A percentile compares a stretch with the other conserved stretches of the same genome.
Evolutionary conservation across 768 basidiomycete species (phyloP).

Genomic region (Lentinula sp.): DNA sequence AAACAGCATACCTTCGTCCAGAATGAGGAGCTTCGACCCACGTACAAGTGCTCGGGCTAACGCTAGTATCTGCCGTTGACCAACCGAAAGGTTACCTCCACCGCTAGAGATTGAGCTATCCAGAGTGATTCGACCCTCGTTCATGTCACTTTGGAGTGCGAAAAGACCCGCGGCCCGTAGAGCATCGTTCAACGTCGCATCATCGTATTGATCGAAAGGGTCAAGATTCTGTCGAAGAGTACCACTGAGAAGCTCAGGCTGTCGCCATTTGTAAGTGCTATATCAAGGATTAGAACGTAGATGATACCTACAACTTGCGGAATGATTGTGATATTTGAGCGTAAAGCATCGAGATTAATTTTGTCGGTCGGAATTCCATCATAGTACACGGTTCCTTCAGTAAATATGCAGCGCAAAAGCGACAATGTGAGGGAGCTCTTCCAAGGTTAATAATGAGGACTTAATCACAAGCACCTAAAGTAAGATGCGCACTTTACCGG

Average conservation of each 20-base stretch:
- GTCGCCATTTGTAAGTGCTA: neutral
- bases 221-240: constrained; percentile 41
- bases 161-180: constrained; percentile 29
- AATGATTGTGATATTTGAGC: constrained; percentile 57
- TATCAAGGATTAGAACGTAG: neutral
- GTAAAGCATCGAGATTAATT: constrained; percentile 50
- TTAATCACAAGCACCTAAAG: neutral
- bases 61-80: constrained; percentile 44
- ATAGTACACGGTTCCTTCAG: constrained; percentile 49
- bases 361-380: constrained; percentile 43
- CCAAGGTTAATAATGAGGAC: neutral
- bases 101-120: constrained; percentile 24
- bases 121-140: constrained; percentile 23
- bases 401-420: constrained; percentile 51
- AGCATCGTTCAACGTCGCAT: constrained; percentile 30
- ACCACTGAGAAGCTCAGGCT: constrained; percentile 34
- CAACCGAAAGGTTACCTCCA: constrained; percentile 30
- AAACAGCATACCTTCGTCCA: constrained; percentile 26
- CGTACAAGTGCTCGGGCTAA: constrained; percentile 36
- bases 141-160: constrained; percentile 26
- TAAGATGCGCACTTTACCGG: constrained; percentile 30
- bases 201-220: constrained; percentile 40
- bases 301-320: constrained; percentile 34
- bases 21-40: constrained; percentile 16
- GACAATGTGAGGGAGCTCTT: constrained; percentile 55